These are phyloP conservation scores for Puya raimondii DNA, from an alignment of 176 grass and related monocot species.

Conservation along the genomic window DNA sequence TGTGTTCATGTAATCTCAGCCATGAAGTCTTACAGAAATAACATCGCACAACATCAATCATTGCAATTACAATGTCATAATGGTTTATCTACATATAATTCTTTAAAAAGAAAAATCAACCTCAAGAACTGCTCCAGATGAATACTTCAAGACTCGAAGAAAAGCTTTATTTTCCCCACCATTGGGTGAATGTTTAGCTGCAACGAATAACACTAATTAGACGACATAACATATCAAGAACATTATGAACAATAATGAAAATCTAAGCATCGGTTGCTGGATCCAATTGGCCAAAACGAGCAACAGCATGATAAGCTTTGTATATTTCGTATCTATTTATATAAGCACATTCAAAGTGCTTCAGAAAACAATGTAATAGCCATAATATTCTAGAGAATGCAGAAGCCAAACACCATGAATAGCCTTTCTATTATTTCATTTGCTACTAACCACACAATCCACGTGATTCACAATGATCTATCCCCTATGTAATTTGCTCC, in stretches of 20 bases:
- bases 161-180: slow-evolving; percentile 61
- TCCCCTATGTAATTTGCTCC: too few species aligned
- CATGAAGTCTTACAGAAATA: too few species aligned
- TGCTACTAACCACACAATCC: too few species aligned
- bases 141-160: slow-evolving; percentile 92
- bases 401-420: too few species aligned
- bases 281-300: neutral
- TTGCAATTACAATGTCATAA: slow-evolving; percentile 1
- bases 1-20: too few species aligned
- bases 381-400: too few species aligned
- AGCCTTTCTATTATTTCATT: too few species aligned
- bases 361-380: too few species aligned
- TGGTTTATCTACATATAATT: slow-evolving; percentile 3
- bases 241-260: slow-evolving; percentile 3
- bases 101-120: slow-evolving; percentile 37
- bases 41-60: neutral
- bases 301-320: neutral
- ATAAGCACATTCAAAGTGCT: too few species aligned
- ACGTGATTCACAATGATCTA: too few species aligned
- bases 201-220: slow-evolving; percentile 31
- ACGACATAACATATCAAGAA: slow-evolving; percentile 5
- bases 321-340: neutral
- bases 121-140: slow-evolving; percentile 95
- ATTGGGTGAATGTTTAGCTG: slow-evolving; percentile 76
- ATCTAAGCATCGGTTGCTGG: slow-evolving; percentile 1